A percentile compares a stretch with the other conserved stretches of the same genome.
Conservation (phyloP, 2,329 filamentous ascomycete species). For the Phialocephala sp. region DNA sequence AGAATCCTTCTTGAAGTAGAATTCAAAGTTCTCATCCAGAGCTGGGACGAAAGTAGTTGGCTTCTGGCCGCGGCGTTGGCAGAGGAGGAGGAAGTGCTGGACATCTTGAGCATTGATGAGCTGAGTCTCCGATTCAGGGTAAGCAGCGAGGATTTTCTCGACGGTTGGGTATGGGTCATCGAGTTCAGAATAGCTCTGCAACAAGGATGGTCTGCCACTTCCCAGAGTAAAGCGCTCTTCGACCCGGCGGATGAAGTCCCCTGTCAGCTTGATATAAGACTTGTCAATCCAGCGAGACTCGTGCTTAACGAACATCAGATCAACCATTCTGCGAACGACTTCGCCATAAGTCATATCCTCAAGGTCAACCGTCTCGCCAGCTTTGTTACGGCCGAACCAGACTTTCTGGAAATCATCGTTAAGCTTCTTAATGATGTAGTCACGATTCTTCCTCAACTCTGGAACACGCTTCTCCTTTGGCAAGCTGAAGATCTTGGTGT, state of each 20-base stretch:
- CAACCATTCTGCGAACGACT: conserved; percentile 84
- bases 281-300: conserved; percentile 90
- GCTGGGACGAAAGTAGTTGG: conserved; percentile 94
- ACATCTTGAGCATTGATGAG: conserved; percentile 98
- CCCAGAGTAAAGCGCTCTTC: conserved; percentile 91
- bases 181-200: conserved; percentile 91
- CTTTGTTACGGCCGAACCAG: conserved; percentile 89
- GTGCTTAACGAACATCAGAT: conserved; percentile 90
- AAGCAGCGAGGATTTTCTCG: conserved; percentile 78
- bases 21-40: conserved; percentile 97
- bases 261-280: conserved; percentile 81
- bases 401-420: conserved; percentile 97
- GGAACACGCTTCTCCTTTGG: conserved; percentile 89
- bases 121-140: conserved; percentile 86
- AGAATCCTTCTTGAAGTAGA: conserved; percentile 99
- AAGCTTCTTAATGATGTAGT: conserved; percentile 93
- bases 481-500: conserved; percentile 95
- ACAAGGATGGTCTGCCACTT: conserved; percentile 74
- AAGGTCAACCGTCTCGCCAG: conserved; percentile 80
- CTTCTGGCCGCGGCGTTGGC: conserved; percentile 91
- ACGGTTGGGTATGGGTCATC: conserved; percentile 80
- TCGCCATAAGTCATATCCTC: conserved; percentile 97
- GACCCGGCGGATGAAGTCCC: conserved; percentile 94
- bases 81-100: conserved; percentile 93
- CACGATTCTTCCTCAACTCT: conserved; percentile 85